Evolutionary conservation across 495 filamentous ascomycete species (phyloP), one percentile per base, ranked within the genome.

Genomic region (Hypomontagnella monticulosa): DNA sequence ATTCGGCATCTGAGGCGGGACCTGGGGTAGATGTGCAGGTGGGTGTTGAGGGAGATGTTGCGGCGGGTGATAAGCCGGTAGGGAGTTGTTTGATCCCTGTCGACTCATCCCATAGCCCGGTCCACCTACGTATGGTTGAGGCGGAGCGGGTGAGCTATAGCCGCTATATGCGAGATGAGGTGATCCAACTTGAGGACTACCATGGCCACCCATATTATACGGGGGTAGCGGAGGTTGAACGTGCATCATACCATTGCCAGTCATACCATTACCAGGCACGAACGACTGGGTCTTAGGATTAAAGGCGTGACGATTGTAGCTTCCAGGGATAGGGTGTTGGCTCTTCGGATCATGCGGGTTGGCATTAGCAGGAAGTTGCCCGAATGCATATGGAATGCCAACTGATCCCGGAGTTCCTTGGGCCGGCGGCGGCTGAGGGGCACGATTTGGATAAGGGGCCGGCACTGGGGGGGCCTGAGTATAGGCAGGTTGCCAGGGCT

Each of bases 281-380:
- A 97, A 97, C 2, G 92, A 87, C 60, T 93, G 90, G 9, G 91
- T 97, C 75, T 96, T 93, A 0, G 93, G 93, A 67, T 97, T 97
- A 81, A 97, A 97, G 16, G 89, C 84, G 70, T 92, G 89, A 18
- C 92, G 82, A 70, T 87, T 90, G 75, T 89, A 96, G 75, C 88
- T 92, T 14, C 90, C 91, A 11, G 91, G 91, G 40, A 96, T 84
- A 27, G 90, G 88, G 72, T 95, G 91, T 59, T 88, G 83, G 44
- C 83, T 86, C 71, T 89, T 87, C 40, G 88, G 81, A 51, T 86
- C 83, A 37, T 87, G 76, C 52, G 87, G 86, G 71, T 90, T 84
- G 54, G 81, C 80, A 63, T 92, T 87, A 11, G 80, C 86, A 2
- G 91, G 91, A 23, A 93, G 83, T 67, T 93, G 91, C 6, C 89